phyloP scores from a whole-genome alignment of 805 yeast genomes.

The Ogataea populi-albae region DNA sequence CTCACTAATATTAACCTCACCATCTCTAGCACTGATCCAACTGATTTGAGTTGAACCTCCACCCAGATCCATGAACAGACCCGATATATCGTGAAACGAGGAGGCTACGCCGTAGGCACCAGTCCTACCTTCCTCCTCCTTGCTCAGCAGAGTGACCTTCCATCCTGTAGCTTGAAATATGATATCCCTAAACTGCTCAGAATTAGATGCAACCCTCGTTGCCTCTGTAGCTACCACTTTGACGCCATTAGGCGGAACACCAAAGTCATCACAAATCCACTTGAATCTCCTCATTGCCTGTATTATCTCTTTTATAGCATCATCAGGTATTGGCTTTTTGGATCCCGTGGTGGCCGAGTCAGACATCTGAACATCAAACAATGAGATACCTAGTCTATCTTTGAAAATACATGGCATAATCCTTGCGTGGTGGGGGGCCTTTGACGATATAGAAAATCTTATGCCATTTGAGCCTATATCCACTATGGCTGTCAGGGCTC shows the following conservation, averaged over 20 bases:
- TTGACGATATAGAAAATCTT: constrained; percentile 67
- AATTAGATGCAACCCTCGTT: constrained; percentile 64
- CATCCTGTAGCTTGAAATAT: constrained; percentile 61
- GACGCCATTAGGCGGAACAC: constrained; percentile 59
- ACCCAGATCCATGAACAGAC: constrained; percentile 70
- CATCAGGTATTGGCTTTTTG: constrained; percentile 54
- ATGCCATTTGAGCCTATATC: constrained; percentile 79
- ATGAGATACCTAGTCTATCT: constrained; percentile 66
- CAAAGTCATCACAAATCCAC: constrained; percentile 69
- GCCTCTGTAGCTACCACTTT: constrained; percentile 75
- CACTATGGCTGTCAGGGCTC: constrained; percentile 61
- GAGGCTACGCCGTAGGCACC: constrained; percentile 77
- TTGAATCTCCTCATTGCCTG: constrained; percentile 66
- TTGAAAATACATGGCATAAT: constrained; percentile 77
- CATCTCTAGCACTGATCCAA: constrained; percentile 60
- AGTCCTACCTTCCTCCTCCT: constrained; percentile 62
- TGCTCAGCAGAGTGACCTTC: constrained; percentile 58
- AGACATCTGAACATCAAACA: constrained; percentile 57
- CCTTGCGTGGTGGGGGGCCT: constrained; percentile 66
- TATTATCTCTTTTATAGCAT: constrained; percentile 56
- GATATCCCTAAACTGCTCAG: constrained; percentile 54
- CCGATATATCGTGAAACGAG: constrained; percentile 62
- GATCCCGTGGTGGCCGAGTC: constrained; percentile 27
- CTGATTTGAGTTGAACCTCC: constrained; percentile 69
- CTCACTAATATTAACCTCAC: constrained; percentile 51